A percentile compares a stretch with the other conserved stretches of the same genome.
Evolutionary conservation across 1,284 basidiomycete genomes (phyloP).

Genomic region (Heimioporus retisporus): DNA sequence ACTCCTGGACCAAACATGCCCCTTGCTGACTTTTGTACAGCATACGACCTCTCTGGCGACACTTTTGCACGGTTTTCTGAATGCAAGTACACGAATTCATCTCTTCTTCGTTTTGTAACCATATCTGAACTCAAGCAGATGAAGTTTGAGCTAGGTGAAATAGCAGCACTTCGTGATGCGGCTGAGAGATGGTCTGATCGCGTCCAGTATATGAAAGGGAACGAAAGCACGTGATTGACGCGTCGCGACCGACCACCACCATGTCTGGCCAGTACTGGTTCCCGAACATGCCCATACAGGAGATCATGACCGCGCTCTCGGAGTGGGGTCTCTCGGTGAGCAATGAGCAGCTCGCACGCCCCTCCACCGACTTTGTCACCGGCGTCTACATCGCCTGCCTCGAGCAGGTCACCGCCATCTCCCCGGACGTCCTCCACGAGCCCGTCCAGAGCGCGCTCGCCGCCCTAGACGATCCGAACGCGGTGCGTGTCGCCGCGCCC

Average conservation of each 20-base stretch:
- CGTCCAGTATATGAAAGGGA: conserved; percentile 16
- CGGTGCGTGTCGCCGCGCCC: conserved; percentile 50
- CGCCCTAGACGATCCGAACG: conserved; percentile 60
- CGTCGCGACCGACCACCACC: not conserved
- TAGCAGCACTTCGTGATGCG: no score
- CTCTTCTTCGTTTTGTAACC: no score
- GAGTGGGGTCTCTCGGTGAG: conserved; percentile 75
- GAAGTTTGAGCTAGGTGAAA: no score
- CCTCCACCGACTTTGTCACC: conserved; percentile 77
- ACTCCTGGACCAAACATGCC: no score
- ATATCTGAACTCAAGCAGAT: no score
- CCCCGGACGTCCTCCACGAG: conserved; percentile 66
- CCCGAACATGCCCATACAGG: conserved; percentile 69
- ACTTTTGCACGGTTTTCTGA: no score
- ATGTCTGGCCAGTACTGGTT: conserved; percentile 63
- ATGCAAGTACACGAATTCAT: no score
- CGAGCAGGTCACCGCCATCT: conserved; percentile 75
- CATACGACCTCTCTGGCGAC: no score
- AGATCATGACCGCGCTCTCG: conserved; percentile 69
- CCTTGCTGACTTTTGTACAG: no score
- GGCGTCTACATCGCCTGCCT: conserved; percentile 76
- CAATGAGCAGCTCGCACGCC: conserved; percentile 76
- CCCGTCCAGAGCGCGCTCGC: conserved; percentile 68
- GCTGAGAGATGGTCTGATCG: conserved; percentile 18
- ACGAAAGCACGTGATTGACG: conserved; percentile 32